phyloP scores from a whole-genome alignment of 805 yeast species.

The Wickerhamiella kazuoi region DNA sequence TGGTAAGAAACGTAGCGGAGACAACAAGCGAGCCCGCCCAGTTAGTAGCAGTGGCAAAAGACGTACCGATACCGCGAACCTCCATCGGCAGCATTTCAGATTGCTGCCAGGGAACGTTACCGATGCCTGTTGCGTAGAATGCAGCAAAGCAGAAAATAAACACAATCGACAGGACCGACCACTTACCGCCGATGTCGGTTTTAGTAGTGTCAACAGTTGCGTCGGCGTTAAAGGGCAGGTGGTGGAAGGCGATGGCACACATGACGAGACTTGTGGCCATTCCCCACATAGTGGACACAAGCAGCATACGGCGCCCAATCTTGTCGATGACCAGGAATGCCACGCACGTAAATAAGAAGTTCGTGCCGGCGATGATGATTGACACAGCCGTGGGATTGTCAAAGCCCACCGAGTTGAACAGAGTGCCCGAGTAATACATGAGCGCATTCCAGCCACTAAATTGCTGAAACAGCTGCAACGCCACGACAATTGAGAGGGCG shows the following conservation, averaged over 20 bases:
- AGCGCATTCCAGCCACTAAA: slow-evolving; percentile 92
- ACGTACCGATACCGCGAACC: slow-evolving; percentile 83
- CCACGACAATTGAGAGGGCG: slow-evolving; percentile 80
- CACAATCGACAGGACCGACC: slow-evolving; percentile 78
- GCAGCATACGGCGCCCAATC: slow-evolving; percentile 73
- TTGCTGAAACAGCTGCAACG: slow-evolving; percentile 90
- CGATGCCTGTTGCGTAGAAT: slow-evolving; percentile 83
- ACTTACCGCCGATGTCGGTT: slow-evolving; percentile 22
- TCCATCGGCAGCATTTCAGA: slow-evolving; percentile 86
- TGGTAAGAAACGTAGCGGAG: slow-evolving; percentile 81
- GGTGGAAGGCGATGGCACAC: slow-evolving; percentile 86
- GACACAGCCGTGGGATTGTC: slow-evolving; percentile 86
- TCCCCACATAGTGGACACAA: slow-evolving; percentile 66
- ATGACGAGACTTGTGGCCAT: slow-evolving; percentile 62
- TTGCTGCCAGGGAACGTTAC: slow-evolving; percentile 98
- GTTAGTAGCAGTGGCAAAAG: slow-evolving; percentile 79
- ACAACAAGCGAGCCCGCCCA: slow-evolving; percentile 91
- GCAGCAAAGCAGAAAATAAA: slow-evolving; percentile 81
- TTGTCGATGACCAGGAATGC: slow-evolving; percentile 78
- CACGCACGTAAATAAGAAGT: slow-evolving; percentile 68
- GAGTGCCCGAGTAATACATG: slow-evolving; percentile 87
- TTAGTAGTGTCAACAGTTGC: slow-evolving; percentile 22
- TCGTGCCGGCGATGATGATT: slow-evolving; percentile 82
- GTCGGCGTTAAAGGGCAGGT: slow-evolving; percentile 38
- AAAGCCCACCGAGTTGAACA: slow-evolving; percentile 83